Evolutionary conservation across 306 rosid genomes (phyloP).

Genomic region (Phaseolus lunatus): DNA sequence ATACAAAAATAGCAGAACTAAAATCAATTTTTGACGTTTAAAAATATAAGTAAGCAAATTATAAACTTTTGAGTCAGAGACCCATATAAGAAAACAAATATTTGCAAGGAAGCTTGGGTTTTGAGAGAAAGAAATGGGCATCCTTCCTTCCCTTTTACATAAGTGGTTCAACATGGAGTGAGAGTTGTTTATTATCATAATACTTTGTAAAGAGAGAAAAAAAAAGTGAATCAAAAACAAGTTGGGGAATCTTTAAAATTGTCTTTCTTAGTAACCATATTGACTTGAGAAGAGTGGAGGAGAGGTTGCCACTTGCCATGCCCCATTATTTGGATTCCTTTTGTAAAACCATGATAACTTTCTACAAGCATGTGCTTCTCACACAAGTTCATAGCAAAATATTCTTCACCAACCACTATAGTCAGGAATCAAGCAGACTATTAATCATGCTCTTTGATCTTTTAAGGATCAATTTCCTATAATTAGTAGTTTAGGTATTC

Average conservation of each 20-base stretch:
- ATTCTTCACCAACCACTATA: background rate
- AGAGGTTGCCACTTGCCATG: background rate
- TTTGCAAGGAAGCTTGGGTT: too few relatives aligned
- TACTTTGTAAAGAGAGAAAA: background rate
- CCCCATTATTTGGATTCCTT: background rate
- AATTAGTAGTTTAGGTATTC: background rate
- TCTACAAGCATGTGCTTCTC: background rate
- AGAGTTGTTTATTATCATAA: background rate
- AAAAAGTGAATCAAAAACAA: background rate
- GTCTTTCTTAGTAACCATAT: background rate
- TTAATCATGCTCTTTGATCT: background rate
- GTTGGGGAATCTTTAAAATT: slow-evolving; percentile 5
- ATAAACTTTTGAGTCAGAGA: too few relatives aligned
- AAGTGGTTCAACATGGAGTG: background rate
- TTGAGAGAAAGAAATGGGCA: too few relatives aligned
- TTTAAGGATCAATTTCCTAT: background rate
- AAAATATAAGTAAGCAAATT: too few relatives aligned
- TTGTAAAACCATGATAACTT: background rate
- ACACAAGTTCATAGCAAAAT: background rate
- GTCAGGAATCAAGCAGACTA: background rate
- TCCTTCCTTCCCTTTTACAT: too few relatives aligned
- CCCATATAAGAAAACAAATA: too few relatives aligned
- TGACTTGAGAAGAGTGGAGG: background rate
- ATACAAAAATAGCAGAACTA: too few relatives aligned
- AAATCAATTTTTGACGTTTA: too few relatives aligned